phyloP scores from a whole-genome alignment of 2,329 filamentous ascomycete genomes.

The Fusarium algeriense region DNA sequence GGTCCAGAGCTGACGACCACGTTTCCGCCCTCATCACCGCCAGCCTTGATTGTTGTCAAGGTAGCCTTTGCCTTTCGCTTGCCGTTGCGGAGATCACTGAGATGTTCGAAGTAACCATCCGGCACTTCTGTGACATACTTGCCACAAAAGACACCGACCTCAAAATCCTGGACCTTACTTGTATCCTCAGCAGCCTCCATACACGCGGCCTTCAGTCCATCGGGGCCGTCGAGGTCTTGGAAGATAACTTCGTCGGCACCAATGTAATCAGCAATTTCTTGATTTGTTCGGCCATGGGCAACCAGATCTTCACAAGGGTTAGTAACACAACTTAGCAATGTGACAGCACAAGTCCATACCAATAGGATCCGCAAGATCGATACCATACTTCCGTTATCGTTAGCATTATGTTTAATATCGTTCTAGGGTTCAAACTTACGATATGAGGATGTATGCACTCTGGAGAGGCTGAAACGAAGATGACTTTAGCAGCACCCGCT shows the following conservation, averaged over 20 bases:
- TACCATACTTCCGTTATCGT: slow-evolving; percentile 54
- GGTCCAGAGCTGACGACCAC: slow-evolving; percentile 33
- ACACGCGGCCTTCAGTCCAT: slow-evolving; percentile 80
- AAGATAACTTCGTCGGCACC: slow-evolving; percentile 67
- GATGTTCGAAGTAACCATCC: slow-evolving; percentile 83
- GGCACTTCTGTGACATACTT: slow-evolving; percentile 86
- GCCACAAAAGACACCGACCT: slow-evolving; percentile 92
- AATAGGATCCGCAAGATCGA: slow-evolving; percentile 59
- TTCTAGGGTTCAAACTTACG: slow-evolving; percentile 63
- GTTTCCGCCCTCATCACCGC: slow-evolving; percentile 23
- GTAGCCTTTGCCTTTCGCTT: slow-evolving; percentile 52
- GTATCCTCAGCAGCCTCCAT: slow-evolving; percentile 74
- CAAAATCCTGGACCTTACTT: slow-evolving; percentile 73
- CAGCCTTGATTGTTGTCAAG: slow-evolving; percentile 20
- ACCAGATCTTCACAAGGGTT: slow-evolving; percentile 52
- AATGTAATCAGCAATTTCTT: slow-evolving; percentile 59
- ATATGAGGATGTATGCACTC: slow-evolving; percentile 89
- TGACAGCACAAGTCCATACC: slow-evolving; percentile 37
- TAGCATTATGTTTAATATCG: background rate
- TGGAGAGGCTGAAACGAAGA: slow-evolving; percentile 85
- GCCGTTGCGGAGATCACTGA: slow-evolving; percentile 78
- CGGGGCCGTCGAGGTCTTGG: slow-evolving; percentile 67
- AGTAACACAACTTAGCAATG: background rate
- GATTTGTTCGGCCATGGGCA: slow-evolving; percentile 55
- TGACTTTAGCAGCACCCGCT: slow-evolving; percentile 83